Evolutionary conservation across 805 yeast genomes (phyloP).

Genomic region (Scheffersomyces amazonensis): DNA sequence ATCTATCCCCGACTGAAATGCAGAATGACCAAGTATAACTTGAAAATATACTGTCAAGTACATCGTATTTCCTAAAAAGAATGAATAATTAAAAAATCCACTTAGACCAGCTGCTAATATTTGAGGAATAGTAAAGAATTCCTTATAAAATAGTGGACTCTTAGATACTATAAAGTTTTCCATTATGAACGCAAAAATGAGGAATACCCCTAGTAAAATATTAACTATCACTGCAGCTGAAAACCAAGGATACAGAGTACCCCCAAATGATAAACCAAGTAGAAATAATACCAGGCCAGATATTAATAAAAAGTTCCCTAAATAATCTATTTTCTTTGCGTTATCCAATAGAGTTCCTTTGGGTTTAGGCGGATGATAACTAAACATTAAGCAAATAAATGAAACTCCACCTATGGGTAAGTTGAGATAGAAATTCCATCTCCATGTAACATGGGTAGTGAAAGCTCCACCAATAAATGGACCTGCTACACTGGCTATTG

Average conservation of each 20-base stretch:
- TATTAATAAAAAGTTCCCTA: slow-evolving; percentile 45
- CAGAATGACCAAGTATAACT: slow-evolving; percentile 29
- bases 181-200: slow-evolving; percentile 29
- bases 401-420: slow-evolving; percentile 64
- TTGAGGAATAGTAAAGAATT: slow-evolving; percentile 34
- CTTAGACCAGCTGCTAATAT: slow-evolving; percentile 37
- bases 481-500: slow-evolving; percentile 53
- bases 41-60: slow-evolving; percentile 39
- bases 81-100: slow-evolving; percentile 32
- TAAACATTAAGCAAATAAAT: slow-evolving; percentile 29
- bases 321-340: slow-evolving; percentile 45
- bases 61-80: slow-evolving; percentile 36
- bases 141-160: slow-evolving; percentile 45
- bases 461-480: slow-evolving; percentile 70
- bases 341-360: slow-evolving; percentile 35
- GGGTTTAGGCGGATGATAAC: slow-evolving; percentile 47
- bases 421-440: slow-evolving; percentile 75
- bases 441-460: slow-evolving; percentile 57
- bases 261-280: slow-evolving; percentile 55
- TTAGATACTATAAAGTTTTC: slow-evolving; percentile 42
- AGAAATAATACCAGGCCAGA: slow-evolving; percentile 43
- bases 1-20: slow-evolving; percentile 37
- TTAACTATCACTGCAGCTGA: slow-evolving; percentile 50
- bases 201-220: slow-evolving; percentile 45
- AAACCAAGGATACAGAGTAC: slow-evolving; percentile 49